Evolutionary conservation across 163 green algal genomes (phyloP).

Genomic region (Trebouxiophyceae sp.): DNA sequence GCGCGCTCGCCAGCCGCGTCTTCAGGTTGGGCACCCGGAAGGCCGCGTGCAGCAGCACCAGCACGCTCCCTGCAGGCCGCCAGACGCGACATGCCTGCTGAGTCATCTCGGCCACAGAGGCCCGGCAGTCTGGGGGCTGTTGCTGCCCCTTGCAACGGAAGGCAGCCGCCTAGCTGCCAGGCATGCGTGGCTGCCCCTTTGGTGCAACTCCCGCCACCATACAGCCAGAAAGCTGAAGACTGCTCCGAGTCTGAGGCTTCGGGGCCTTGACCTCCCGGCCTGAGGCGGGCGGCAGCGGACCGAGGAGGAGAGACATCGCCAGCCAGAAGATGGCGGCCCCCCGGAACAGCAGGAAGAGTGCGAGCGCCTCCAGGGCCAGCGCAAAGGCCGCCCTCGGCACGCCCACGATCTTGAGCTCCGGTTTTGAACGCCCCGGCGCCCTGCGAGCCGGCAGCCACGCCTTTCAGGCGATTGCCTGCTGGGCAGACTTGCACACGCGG

Average conservation of each 20-base stretch:
- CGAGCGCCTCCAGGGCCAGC: background rate
- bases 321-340: background rate
- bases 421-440: background rate
- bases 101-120: too few species aligned
- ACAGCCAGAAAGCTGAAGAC: background rate
- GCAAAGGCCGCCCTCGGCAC: background rate
- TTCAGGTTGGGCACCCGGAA: constrained; percentile 67
- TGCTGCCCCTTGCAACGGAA: too few species aligned
- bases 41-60: constrained; percentile 42
- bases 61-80: constrained; percentile 24
- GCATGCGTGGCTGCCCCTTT: background rate
- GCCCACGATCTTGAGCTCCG: background rate
- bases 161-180: too few species aligned
- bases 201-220: background rate
- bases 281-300: background rate
- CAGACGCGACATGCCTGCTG: too few species aligned
- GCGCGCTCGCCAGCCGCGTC: constrained; percentile 41
- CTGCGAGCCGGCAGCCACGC: background rate
- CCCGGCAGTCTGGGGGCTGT: too few species aligned
- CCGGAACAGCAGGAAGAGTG: background rate
- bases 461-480: background rate
- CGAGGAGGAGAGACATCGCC: background rate
- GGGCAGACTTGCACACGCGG: background rate
- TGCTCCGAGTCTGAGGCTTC: background rate
- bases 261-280: background rate